Conservation (phyloP, 805 yeast species). For the Starmerella stigmatis region DNA sequence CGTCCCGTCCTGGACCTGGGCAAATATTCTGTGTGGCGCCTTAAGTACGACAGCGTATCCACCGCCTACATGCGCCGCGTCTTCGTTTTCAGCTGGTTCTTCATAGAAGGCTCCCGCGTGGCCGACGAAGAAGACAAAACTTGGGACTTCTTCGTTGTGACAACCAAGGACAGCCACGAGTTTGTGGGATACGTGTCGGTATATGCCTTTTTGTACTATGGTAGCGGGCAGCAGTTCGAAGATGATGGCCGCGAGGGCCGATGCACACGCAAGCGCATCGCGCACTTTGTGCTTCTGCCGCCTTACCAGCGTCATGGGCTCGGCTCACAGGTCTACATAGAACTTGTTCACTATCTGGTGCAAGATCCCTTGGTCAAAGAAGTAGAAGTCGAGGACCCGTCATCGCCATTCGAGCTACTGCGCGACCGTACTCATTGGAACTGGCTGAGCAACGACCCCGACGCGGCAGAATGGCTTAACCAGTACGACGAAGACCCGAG, state of each 20-base stretch:
- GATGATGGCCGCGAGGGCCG: conserved; percentile 16
- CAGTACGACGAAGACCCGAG: conserved; percentile 14
- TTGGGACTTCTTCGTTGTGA: conserved; percentile 69
- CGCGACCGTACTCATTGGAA: conserved; percentile 72
- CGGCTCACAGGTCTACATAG: conserved; percentile 52
- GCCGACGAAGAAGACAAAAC: conserved; percentile 64
- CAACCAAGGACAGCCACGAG: conserved; percentile 33
- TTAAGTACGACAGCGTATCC: conserved; percentile 9
- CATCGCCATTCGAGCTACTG: conserved; percentile 81
- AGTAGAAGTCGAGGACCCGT: conserved; percentile 88
- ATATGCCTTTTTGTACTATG: conserved; percentile 72
- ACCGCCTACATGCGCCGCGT: conserved; percentile 43
- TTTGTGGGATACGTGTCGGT: conserved; percentile 75
- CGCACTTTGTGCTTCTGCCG: conserved; percentile 80
- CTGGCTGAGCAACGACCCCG: conserved; percentile 32
- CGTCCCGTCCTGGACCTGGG: not conserved
- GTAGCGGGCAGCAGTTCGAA: conserved; percentile 41
- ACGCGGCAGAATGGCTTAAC: conserved; percentile 16
- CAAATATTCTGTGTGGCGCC: conserved; percentile 42
- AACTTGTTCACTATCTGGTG: conserved; percentile 47
- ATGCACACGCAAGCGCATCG: conserved; percentile 56
- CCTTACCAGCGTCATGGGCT: conserved; percentile 65
- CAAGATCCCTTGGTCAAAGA: conserved; percentile 47
- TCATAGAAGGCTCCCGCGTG: conserved; percentile 88
- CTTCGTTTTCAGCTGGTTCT: conserved; percentile 51